Base-by-base conservation (phyloP, 768 basidiomycete genomes). In the Mycena vulgaris region DNA sequence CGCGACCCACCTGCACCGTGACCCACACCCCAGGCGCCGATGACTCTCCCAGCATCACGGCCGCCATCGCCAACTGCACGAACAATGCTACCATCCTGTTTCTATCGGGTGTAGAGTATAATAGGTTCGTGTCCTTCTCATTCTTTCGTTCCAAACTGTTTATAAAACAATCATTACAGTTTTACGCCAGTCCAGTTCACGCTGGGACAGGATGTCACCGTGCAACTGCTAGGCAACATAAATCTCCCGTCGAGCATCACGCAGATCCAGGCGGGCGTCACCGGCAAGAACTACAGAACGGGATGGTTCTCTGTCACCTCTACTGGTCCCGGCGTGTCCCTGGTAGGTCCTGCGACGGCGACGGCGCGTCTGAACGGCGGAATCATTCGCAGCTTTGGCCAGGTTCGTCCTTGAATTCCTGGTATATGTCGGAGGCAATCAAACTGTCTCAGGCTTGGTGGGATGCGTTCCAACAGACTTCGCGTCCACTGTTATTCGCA, bases 41-140 rank as follows among this genome's bases (percentile, higher is more conserved):
- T n/a, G 66, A 72, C 53, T 68, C 66, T 19, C 66, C 71, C 48
- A 69, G 67, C 49, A 72, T 72, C 49, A 35, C 33, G 16, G 49
- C 52, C 3, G 71, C 71, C 9, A 30, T 72, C 9, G 62, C 62
- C 5, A 69, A 65, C 51, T 72, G 71, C 51, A 63, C 56, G 7
- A 56, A 58, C 13, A 72, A 72, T 39, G 71, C 71, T 0, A 72
- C 71, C 6, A 72, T 72, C n/a, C 58, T 72, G 9, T 72, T 72
- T 39, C n/a, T 25, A 14, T 6, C 39, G 3, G 67, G 67, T 7
- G 58, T 65, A 19, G 71, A 72, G 28, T 72, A 72, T 31, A 72
- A 72, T 35, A 58, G 57, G 71, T 72, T 27, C 17, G n/a, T 23
- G 5, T 27, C 33, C 21, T 16, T 21, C 33, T 11, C n/a, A n/a